phyloP scores from a whole-genome alignment of 371 early-diverging fungal genomes.

The Amoeboradix gromovi region DNA sequence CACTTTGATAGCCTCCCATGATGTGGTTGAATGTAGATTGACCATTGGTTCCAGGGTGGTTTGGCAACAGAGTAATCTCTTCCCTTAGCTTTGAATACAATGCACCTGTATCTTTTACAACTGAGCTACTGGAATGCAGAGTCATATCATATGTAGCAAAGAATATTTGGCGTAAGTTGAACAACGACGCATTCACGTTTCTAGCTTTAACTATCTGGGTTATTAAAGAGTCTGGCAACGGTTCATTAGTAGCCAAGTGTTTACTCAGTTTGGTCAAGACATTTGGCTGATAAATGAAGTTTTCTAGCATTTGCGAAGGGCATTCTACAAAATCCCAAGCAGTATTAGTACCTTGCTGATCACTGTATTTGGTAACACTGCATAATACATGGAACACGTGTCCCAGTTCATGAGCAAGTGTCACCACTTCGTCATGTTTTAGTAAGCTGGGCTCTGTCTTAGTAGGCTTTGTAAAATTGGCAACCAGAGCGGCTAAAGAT shows the following conservation, averaged over 20 bases:
- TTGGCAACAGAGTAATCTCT: slow-evolving; percentile 24
- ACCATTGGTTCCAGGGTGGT: slow-evolving; percentile 17
- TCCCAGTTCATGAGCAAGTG: slow-evolving; percentile 29
- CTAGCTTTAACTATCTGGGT: slow-evolving; percentile 31
- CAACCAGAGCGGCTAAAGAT: slow-evolving; percentile 37
- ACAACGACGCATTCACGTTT: slow-evolving; percentile 37
- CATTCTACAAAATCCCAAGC: slow-evolving; percentile 71
- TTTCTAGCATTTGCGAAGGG: slow-evolving; percentile 54
- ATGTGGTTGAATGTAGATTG: slow-evolving; percentile 33
- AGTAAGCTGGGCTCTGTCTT: slow-evolving; percentile 36
- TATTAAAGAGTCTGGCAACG: slow-evolving; percentile 38
- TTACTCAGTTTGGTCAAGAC: slow-evolving; percentile 32
- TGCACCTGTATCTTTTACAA: slow-evolving; percentile 18
- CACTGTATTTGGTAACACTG: slow-evolving; percentile 29
- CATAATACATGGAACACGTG: slow-evolving; percentile 57
- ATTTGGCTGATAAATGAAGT: slow-evolving; percentile 18
- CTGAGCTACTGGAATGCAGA: slow-evolving; percentile 20
- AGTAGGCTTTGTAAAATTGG: slow-evolving; percentile 52
- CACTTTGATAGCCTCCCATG: slow-evolving; percentile 33
- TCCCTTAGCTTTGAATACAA: slow-evolving; percentile 30
- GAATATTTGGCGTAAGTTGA: slow-evolving; percentile 37
- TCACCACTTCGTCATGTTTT: slow-evolving; percentile 49
- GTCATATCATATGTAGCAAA: slow-evolving; percentile 43
- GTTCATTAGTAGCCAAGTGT: slow-evolving; percentile 30
- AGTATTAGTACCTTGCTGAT: slow-evolving; percentile 44